A percentile compares a stretch with the other conserved stretches of the same genome.
Evolutionary conservation across 495 filamentous ascomycete genomes (phyloP).

Genomic region (Sabuloglossum arenarium): DNA sequence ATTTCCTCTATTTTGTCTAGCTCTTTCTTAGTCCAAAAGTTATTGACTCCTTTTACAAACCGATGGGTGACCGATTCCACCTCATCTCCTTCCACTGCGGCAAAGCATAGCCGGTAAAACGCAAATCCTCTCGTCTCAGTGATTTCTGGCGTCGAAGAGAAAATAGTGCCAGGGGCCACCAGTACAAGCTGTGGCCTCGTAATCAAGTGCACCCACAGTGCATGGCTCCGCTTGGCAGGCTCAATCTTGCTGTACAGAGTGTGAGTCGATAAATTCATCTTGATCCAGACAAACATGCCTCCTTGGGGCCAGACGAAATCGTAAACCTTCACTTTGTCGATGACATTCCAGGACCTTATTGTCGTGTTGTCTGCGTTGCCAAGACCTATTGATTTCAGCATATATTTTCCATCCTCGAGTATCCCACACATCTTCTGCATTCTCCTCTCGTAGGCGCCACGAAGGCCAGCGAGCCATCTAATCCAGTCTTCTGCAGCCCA

Average conservation of each 20-base stretch:
- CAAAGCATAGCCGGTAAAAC: constrained; percentile 68
- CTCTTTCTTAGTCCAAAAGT: constrained; percentile 55
- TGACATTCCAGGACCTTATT: constrained; percentile 26
- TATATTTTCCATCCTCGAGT: constrained; percentile 41
- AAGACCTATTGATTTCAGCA: constrained; percentile 26
- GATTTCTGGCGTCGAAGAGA: constrained; percentile 39
- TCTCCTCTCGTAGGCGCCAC: constrained; percentile 60
- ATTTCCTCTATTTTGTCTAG: constrained; percentile 39
- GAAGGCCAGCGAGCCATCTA: constrained; percentile 65
- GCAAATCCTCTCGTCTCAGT: constrained; percentile 31
- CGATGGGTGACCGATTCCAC: constrained; percentile 34
- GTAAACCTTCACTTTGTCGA: constrained; percentile 49
- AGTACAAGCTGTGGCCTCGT: constrained; percentile 44
- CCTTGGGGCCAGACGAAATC: constrained; percentile 61
- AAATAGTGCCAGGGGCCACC: constrained; percentile 46
- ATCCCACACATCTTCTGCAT: constrained; percentile 55
- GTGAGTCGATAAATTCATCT: constrained; percentile 44
- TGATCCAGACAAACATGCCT: constrained; percentile 86
- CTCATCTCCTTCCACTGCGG: constrained; percentile 51
- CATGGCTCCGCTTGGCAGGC: constrained; percentile 25
- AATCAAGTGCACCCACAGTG: constrained; percentile 56
- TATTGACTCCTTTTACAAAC: constrained; percentile 43
- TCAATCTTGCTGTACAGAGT: constrained; percentile 37
- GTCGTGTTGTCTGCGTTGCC: constrained; percentile 11
- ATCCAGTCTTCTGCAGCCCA: constrained; percentile 83